Evolutionary conservation across 1,284 basidiomycete species (phyloP).

Genomic region (Neotropicomus parvogracilis): DNA sequence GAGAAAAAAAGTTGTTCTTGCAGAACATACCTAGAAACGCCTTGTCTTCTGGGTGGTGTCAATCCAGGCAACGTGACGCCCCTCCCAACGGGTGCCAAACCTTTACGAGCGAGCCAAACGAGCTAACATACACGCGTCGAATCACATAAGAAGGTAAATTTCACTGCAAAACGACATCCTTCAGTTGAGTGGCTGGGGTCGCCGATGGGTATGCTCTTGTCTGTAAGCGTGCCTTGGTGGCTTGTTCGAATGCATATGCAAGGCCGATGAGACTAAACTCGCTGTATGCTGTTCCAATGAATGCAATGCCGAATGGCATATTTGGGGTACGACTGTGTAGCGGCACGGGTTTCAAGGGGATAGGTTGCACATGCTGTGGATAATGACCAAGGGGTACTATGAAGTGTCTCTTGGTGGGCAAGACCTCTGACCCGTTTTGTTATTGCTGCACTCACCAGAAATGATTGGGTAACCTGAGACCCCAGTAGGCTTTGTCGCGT

Average conservation of each 20-base stretch:
- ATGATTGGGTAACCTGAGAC: slow-evolving; percentile 32
- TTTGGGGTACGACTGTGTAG: slow-evolving; percentile 38
- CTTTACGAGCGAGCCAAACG: neutral
- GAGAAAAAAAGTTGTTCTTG: slow-evolving; percentile 80
- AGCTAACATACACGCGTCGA: slow-evolving; percentile 4
- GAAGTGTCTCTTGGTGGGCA: slow-evolving; percentile 6
- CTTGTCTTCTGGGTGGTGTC: slow-evolving; percentile 11
- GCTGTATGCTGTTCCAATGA: slow-evolving; percentile 50
- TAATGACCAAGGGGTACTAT: slow-evolving; percentile 48
- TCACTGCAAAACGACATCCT: slow-evolving; percentile 36
- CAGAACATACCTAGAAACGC: slow-evolving; percentile 61
- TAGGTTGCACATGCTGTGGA: slow-evolving; percentile 28
- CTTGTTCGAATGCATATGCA: slow-evolving; percentile 56
- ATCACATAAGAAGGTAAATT: slow-evolving; percentile 4
- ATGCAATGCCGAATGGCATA: slow-evolving; percentile 49
- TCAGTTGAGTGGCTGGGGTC: slow-evolving; percentile 49
- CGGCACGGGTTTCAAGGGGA: slow-evolving; percentile 26
- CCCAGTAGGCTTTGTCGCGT: slow-evolving; percentile 25
- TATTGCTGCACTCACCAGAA: slow-evolving; percentile 20
- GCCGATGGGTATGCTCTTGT: slow-evolving; percentile 44
- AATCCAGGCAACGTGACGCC: slow-evolving; percentile 7
- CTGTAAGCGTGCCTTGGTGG: slow-evolving; percentile 44
- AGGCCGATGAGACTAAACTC: slow-evolving; percentile 47
- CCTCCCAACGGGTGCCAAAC: slow-evolving; percentile 1
- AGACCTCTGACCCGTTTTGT: neutral